Evolutionary conservation across 495 filamentous ascomycete species (phyloP), one percentile per base, ranked within the genome.

Genomic region (Podospora conica): DNA sequence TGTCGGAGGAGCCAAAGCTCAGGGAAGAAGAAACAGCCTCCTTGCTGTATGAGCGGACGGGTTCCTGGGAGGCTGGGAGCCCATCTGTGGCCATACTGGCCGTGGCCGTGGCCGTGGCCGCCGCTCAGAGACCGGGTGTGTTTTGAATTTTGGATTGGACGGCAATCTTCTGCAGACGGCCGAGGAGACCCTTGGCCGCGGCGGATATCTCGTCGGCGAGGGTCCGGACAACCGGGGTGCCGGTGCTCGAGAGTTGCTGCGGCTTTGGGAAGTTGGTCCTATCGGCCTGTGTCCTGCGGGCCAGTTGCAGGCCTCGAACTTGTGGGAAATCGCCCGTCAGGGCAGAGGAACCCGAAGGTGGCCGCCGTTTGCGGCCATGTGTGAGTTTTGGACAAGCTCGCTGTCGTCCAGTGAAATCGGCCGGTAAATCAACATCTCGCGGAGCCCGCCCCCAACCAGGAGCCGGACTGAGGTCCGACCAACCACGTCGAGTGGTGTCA

Each of bases 341-440:
- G 31, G n/a, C 53, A 25, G 55, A 24, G 55, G 33, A 20, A 40
- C 57, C 53, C 23, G 18, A 53, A 48, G 40, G 58, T 23, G 58
- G 66, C 53, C 67, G 29, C 15, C 25, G 22, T 48, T 59, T 59
- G 64, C 62, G 60, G 67, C 65, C 65, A 29, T 28, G 60, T 28
- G 60, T n/a, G 23, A 60, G 66, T 69, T 73, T 73, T 68, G 64
- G 33, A 53, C 58, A 54, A 61, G 66, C 68, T 69, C 64, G 58
- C 53, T 55, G 66, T 55, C 57, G 63, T 65, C 71, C 71, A 74
- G 69, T 74, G 55, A 66, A 74, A 65, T 64, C 12, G 23, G 21
- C 54, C 27, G 31, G 22, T 40, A 40, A 64, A 25, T 53, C 59
- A 53, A 63, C 64, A 65, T 24, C 66, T 55, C 40, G 40, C 40